Conservation (phyloP, 768 basidiomycete genomes). For the Trichaptum fuscoviolaceum region DNA sequence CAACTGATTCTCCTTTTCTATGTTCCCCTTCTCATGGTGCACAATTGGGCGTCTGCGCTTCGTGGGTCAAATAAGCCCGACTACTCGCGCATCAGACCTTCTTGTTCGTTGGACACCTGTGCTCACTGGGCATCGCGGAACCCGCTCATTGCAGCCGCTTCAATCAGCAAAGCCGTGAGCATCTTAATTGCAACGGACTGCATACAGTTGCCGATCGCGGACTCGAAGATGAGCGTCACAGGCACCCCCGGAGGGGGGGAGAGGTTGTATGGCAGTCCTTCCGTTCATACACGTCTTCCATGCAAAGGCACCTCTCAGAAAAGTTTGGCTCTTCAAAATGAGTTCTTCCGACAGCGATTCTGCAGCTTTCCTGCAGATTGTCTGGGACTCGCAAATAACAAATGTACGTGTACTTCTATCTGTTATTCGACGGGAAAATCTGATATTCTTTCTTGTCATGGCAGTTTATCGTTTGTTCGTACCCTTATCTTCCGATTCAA, state of each 20-base stretch:
- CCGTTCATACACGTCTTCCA: neutral
- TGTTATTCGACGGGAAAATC: neutral
- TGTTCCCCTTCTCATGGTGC: neutral
- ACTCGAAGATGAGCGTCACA: neutral
- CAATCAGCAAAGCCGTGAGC: neutral
- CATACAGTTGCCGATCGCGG: neutral
- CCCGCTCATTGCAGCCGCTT: neutral
- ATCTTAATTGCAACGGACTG: neutral
- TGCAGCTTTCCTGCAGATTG: neutral
- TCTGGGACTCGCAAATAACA: neutral
- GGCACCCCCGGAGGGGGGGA: too few species aligned
- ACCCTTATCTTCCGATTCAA: neutral
- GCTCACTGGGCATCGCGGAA: neutral
- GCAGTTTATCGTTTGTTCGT: neutral
- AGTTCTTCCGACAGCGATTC: neutral
- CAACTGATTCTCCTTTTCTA: neutral
- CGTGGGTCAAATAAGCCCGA: neutral
- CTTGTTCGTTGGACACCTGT: neutral
- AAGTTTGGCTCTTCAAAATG: neutral
- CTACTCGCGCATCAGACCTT: neutral
- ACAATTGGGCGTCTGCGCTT: neutral
- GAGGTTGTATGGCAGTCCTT: too few species aligned
- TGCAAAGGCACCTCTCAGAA: neutral
- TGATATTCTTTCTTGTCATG: neutral
- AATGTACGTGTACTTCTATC: neutral